phyloP scores from a whole-genome alignment of 176 grass and related monocot species.

The Urochloa ruziziensis region DNA sequence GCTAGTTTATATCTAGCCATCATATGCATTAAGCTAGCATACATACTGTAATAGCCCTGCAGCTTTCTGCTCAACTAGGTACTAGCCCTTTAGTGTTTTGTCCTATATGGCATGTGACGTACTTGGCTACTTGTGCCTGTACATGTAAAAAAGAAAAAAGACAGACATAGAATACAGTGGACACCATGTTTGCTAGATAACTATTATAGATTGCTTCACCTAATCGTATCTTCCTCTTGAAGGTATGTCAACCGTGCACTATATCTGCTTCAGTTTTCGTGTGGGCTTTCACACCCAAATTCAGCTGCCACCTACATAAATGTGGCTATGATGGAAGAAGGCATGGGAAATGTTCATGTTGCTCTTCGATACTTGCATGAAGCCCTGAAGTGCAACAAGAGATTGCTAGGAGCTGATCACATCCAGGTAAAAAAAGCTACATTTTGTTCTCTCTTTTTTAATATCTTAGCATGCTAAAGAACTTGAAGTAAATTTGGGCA shows the following conservation, averaged over 20 bases:
- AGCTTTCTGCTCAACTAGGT: not conserved
- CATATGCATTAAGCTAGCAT: constrained; percentile 18
- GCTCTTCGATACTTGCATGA: constrained; percentile 98
- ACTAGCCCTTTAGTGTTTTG: constrained; percentile 13
- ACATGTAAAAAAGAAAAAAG: constrained; percentile 6
- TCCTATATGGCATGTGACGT: not conserved
- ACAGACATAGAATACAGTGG: not conserved
- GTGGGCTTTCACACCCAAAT: constrained; percentile 96
- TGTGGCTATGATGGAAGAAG: constrained; percentile 99
- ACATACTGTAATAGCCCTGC: not conserved
- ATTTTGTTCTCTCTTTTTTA: not conserved
- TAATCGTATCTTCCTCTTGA: constrained; percentile 36
- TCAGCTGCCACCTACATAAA: constrained; percentile 99
- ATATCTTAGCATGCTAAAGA: not conserved
- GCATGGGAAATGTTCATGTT: constrained; percentile 98
- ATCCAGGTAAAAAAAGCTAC: constrained; percentile 66
- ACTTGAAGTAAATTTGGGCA: not conserved
- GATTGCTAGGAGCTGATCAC: constrained; percentile 96
- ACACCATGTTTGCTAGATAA: constrained; percentile 17
- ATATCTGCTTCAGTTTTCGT: constrained; percentile 96
- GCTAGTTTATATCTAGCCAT: constrained; percentile 8
- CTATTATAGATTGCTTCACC: constrained; percentile 16
- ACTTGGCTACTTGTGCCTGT: not conserved
- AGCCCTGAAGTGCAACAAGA: constrained; percentile 97
- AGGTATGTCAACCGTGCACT: constrained; percentile 98